Conservation (phyloP, 768 basidiomycete species). For the Boletus edulis region DNA sequence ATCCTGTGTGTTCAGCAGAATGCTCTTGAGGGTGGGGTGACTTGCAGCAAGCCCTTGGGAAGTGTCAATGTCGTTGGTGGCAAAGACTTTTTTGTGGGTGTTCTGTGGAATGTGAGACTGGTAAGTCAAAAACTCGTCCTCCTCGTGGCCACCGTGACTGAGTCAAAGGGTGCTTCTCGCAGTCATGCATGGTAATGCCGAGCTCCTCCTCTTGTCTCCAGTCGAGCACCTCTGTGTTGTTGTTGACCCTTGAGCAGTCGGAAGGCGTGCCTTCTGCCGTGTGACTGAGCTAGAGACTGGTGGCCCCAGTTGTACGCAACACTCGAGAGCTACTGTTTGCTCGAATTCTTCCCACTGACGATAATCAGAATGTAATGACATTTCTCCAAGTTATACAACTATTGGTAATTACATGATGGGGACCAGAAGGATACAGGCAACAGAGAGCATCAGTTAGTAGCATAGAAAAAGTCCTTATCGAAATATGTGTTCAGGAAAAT, state of each 20-base stretch:
- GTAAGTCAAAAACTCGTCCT: slow-evolving; percentile 55
- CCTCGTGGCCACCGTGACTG: slow-evolving; percentile 58
- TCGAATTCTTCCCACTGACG: too few relatives aligned
- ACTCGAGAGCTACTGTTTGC: too few relatives aligned
- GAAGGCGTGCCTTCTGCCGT: too few relatives aligned
- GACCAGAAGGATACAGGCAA: too few relatives aligned
- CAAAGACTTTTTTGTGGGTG: slow-evolving; percentile 10
- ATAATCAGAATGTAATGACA: too few relatives aligned
- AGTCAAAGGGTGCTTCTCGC: slow-evolving; percentile 33
- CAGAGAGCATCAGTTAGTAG: too few relatives aligned
- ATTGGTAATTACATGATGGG: too few relatives aligned
- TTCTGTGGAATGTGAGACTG: slow-evolving; percentile 35
- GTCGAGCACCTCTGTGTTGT: slow-evolving; percentile 68
- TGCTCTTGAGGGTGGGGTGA: slow-evolving; percentile 11
- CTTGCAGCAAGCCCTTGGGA: not conserved
- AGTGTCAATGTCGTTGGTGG: slow-evolving; percentile 2
- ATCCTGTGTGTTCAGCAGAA: slow-evolving; percentile 11
- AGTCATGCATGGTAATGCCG: slow-evolving; percentile 38
- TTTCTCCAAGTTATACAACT: too few relatives aligned
- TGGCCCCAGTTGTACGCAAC: too few relatives aligned
- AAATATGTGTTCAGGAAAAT: not conserved
- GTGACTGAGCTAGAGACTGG: too few relatives aligned
- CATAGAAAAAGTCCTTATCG: not conserved
- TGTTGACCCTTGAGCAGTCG: too few relatives aligned
- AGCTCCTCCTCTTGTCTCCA: slow-evolving; percentile 60